Evolutionary conservation across 2,329 filamentous ascomycete species (phyloP).

Genomic region (Fusarium fujikuroi): DNA sequence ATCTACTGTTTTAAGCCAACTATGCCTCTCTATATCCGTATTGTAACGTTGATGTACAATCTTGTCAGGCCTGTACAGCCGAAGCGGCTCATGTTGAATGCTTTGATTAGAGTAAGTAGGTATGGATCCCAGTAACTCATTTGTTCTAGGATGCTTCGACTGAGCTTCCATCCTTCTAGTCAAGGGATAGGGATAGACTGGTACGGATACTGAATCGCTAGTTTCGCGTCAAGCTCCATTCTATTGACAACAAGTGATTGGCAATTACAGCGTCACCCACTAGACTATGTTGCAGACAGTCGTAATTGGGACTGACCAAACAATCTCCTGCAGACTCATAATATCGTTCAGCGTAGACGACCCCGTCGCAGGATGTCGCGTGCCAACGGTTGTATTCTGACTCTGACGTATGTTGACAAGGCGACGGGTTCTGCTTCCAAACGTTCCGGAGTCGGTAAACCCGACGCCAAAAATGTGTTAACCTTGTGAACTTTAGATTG

Average conservation of each 20-base stretch:
- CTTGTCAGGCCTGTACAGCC: background rate
- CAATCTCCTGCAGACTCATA: constrained; percentile 17
- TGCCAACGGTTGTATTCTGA: background rate
- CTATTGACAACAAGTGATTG: constrained; percentile 11
- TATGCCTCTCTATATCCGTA: background rate
- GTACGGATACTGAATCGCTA: constrained; percentile 17
- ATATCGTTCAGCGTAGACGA: background rate
- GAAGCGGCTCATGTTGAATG: background rate
- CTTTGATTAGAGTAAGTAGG: background rate
- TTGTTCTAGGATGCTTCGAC: constrained; percentile 31
- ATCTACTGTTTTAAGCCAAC: background rate
- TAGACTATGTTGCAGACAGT: background rate
- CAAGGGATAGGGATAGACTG: background rate
- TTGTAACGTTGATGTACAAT: background rate
- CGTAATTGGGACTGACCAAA: constrained; percentile 19
- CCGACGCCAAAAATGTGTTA: constrained; percentile 2
- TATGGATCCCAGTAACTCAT: background rate
- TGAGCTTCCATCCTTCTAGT: constrained; percentile 15
- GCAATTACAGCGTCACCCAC: constrained; percentile 24
- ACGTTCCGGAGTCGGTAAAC: background rate
- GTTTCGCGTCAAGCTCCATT: constrained; percentile 12
- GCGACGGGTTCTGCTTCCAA: background rate
- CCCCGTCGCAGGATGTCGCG: background rate
- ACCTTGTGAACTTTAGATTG: background rate
- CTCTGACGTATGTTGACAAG: background rate